These are phyloP conservation scores for Yarrowia hollandica DNA, from an alignment of 805 yeast genomes.

Conservation along the genomic window DNA sequence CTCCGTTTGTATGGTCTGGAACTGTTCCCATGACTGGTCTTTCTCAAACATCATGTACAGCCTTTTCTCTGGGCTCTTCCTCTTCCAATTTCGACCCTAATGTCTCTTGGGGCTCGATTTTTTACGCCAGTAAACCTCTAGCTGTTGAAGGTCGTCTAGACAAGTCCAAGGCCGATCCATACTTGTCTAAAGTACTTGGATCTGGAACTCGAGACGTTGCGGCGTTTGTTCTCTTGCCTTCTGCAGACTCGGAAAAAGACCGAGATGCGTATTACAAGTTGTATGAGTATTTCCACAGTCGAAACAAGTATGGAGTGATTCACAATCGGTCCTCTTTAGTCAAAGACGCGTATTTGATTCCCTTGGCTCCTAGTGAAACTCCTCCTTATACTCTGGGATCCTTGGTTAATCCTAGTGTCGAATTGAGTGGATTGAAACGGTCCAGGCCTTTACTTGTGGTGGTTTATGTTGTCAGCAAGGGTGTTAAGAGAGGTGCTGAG, in stretches of 20 bases:
- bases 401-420: slow-evolving; percentile 1
- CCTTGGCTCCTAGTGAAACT: slow-evolving; percentile 37
- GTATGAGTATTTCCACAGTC: slow-evolving; percentile 49
- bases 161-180: slow-evolving; percentile 53
- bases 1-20: slow-evolving; percentile 23
- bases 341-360: slow-evolving; percentile 63
- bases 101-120: slow-evolving; percentile 35
- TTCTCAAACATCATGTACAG: slow-evolving; percentile 33
- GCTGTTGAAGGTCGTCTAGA: slow-evolving; percentile 66
- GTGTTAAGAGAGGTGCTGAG: neutral
- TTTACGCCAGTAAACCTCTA: slow-evolving; percentile 39
- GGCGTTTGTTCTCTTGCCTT: slow-evolving; percentile 49
- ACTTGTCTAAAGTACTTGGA: slow-evolving; percentile 47
- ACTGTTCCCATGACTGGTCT: slow-evolving; percentile 12
- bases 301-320: slow-evolving; percentile 61
- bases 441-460: slow-evolving; percentile 7
- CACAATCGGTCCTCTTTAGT: slow-evolving; percentile 51
- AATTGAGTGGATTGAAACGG: slow-evolving; percentile 3
- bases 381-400: slow-evolving; percentile 17
- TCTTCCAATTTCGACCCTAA: slow-evolving; percentile 34
- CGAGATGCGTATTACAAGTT: slow-evolving; percentile 39
- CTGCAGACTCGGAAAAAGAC: slow-evolving; percentile 36
- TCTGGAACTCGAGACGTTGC: slow-evolving; percentile 52
- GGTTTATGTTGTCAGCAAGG: slow-evolving; percentile 13
- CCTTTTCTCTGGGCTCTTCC: slow-evolving; percentile 42